Conservation (phyloP, 129 eudicot genomes). For the Centaurea solstitialis region DNA sequence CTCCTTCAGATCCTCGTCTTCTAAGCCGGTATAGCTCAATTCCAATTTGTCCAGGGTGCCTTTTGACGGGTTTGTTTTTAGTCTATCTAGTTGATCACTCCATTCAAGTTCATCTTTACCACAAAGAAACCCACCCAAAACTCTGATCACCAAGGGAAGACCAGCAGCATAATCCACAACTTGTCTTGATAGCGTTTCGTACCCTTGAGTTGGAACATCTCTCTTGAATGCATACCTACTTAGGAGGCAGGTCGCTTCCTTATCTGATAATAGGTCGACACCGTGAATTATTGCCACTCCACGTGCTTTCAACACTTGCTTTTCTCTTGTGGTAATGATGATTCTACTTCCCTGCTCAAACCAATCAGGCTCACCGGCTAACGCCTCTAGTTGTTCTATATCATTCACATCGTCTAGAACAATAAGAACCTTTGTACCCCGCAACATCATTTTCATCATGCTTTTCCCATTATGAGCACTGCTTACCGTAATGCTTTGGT, state of each 20-base stretch:
- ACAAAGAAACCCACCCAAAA: conserved; percentile 37
- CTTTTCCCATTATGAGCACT: background rate
- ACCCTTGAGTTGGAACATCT: conserved; percentile 22
- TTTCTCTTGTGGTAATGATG: conserved; percentile 38
- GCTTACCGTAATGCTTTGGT: background rate
- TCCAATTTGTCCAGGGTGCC: background rate
- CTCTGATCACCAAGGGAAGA: conserved; percentile 45
- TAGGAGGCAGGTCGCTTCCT: conserved; percentile 26
- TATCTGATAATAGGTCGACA: background rate
- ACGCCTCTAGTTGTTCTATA: conserved; percentile 21
- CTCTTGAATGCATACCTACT: conserved; percentile 41
- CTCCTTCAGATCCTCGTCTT: background rate
- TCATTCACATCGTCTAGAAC: conserved; percentile 42
- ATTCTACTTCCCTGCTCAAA: conserved; percentile 36
- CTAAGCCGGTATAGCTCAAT: conserved; percentile 1
- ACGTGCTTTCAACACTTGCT: conserved; percentile 2
- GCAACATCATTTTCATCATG: background rate
- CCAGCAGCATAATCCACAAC: conserved; percentile 35
- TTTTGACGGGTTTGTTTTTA: background rate
- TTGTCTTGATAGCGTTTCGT: conserved; percentile 12
- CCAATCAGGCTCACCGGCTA: conserved; percentile 19
- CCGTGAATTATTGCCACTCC: conserved; percentile 16
- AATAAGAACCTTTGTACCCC: conserved; percentile 15
- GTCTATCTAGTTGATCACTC: conserved; percentile 28
- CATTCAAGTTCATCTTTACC: conserved; percentile 19